These are phyloP conservation scores for Seiridium cupressi DNA, from an alignment of 2,329 filamentous ascomycete genomes.

Conservation along the genomic window DNA sequence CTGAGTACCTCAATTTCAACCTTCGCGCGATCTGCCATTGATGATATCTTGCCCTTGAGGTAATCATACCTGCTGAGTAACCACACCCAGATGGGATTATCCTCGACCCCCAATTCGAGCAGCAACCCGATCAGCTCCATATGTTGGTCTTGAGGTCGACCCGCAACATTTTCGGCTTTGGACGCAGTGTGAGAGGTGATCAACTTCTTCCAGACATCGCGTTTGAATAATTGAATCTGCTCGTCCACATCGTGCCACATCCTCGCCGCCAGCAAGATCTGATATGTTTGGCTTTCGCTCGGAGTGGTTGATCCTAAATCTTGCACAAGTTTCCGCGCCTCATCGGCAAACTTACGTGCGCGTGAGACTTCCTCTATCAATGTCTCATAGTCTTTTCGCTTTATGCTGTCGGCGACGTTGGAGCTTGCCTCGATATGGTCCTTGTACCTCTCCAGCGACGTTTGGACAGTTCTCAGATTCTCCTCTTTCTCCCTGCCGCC, in stretches of 20 bases:
- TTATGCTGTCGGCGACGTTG: constrained; percentile 78
- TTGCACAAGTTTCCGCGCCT: constrained; percentile 69
- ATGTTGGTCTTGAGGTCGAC: constrained; percentile 72
- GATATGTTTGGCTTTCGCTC: constrained; percentile 77
- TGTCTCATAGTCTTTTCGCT: constrained; percentile 84
- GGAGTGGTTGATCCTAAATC: constrained; percentile 54
- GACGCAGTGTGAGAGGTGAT: constrained; percentile 63
- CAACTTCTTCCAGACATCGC: constrained; percentile 82
- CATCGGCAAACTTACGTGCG: constrained; percentile 78
- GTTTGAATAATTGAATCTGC: constrained; percentile 83
- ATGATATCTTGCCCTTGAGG: constrained; percentile 80
- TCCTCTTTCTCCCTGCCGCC: constrained; percentile 90
- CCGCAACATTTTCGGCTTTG: constrained; percentile 45
- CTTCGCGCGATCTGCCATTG: constrained; percentile 79
- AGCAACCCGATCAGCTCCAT: constrained; percentile 88
- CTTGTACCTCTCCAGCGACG: constrained; percentile 74
- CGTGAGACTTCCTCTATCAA: constrained; percentile 83
- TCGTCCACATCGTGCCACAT: constrained; percentile 95
- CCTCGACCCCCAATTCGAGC: constrained; percentile 89
- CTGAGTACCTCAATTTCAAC: constrained; percentile 91
- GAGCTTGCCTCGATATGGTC: constrained; percentile 80
- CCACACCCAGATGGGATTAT: constrained; percentile 97
- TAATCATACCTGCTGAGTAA: constrained; percentile 85
- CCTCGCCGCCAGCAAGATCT: constrained; percentile 81
- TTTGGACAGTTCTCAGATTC: constrained; percentile 74